Evolutionary conservation across 192 early-diverging fungal genomes (phyloP).

Genomic region (Blastocladiella britannica): DNA sequence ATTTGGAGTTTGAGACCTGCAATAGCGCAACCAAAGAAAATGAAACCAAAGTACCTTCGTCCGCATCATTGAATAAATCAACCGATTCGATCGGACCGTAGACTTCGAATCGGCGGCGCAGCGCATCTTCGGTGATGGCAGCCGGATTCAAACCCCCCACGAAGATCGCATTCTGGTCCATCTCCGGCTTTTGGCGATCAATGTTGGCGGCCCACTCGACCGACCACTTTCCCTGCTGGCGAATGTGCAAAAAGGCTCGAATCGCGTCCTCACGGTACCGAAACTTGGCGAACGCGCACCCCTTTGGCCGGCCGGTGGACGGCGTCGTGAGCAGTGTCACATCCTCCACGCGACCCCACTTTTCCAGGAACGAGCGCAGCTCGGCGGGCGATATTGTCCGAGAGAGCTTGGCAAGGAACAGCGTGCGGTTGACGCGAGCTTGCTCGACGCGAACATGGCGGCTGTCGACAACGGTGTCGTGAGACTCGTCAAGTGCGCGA

Average conservation of each 20-base stretch:
- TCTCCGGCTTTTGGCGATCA: conserved; percentile 18
- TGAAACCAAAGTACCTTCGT: conserved; percentile 3
- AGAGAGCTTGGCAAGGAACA: conserved; percentile 31
- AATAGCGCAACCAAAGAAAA: background rate
- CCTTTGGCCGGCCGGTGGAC: conserved; percentile 15
- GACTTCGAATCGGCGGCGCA: conserved; percentile 24
- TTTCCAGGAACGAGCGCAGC: conserved; percentile 15
- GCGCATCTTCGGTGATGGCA: conserved; percentile 16
- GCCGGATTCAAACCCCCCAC: conserved; percentile 39
- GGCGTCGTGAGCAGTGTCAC: conserved; percentile 26
- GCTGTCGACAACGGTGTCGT: conserved; percentile 42
- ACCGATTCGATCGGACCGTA: conserved; percentile 33
- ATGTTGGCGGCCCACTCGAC: conserved; percentile 43
- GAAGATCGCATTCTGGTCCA: conserved; percentile 36
- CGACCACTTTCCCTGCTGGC: conserved; percentile 16
- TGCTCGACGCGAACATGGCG: conserved; percentile 52
- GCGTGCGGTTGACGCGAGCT: conserved; percentile 51
- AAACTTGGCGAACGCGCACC: conserved; percentile 49
- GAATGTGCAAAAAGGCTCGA: conserved; percentile 30
- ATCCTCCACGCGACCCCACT: conserved; percentile 43
- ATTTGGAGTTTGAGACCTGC: background rate
- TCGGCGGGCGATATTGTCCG: conserved; percentile 18
- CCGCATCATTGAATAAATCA: conserved; percentile 23
- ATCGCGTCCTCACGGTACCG: conserved; percentile 51
- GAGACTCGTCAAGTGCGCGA: conserved; percentile 35